Conservation (phyloP, 2,329 filamentous ascomycete genomes). For the Epichloe coenophiala region DNA sequence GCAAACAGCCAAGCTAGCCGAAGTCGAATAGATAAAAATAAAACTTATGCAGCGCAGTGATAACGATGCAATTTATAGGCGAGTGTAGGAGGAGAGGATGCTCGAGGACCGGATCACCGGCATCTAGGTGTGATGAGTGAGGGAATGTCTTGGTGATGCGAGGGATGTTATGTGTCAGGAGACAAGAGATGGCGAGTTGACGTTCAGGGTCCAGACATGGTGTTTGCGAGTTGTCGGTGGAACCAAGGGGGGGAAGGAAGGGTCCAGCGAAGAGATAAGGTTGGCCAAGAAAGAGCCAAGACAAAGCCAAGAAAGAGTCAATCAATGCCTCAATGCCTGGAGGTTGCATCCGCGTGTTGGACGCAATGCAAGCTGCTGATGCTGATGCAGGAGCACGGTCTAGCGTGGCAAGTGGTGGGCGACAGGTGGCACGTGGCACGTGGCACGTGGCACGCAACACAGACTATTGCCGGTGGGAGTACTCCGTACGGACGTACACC, state of each 20-base stretch:
- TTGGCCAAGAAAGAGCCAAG: too few species aligned
- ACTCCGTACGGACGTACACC: too few species aligned
- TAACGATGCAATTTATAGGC: not conserved
- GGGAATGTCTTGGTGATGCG: not conserved
- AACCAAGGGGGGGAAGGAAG: not conserved
- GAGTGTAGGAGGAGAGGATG: not conserved
- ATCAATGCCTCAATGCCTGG: too few species aligned
- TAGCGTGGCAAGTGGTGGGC: too few species aligned
- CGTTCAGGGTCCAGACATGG: not conserved
- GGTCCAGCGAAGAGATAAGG: not conserved
- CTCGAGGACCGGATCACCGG: not conserved
- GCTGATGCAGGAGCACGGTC: too few species aligned
- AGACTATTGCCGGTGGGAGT: too few species aligned
- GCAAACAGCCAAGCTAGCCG: not conserved
- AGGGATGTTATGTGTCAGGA: not conserved
- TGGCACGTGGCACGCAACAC: too few species aligned
- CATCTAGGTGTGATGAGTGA: not conserved
- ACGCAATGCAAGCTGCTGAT: too few species aligned
- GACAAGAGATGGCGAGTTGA: not conserved
- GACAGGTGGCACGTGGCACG: too few species aligned
- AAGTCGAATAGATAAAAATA: not conserved
- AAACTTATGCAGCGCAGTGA: not conserved
- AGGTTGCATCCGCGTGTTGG: too few species aligned
- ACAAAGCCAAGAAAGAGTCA: too few species aligned
- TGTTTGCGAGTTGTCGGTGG: not conserved